Evolutionary conservation across 306 rosid species (phyloP).

Genomic region (Casuarina equisetifolia): DNA sequence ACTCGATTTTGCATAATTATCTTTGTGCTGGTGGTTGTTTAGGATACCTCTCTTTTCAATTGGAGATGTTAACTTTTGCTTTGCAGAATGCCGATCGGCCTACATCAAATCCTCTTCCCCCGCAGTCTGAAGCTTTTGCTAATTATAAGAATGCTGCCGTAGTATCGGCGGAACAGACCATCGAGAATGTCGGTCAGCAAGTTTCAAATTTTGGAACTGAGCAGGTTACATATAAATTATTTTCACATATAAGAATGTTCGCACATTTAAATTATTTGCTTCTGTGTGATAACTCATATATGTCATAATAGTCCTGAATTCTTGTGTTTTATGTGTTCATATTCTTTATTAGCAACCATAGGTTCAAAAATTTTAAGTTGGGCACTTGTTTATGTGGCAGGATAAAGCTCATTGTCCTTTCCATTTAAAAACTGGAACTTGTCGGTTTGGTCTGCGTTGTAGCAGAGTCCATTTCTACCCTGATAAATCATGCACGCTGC

Average conservation of each 20-base stretch:
- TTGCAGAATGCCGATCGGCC: conserved; percentile 57
- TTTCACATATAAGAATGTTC: background rate
- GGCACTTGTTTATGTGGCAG: conserved; percentile 41
- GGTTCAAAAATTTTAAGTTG: background rate
- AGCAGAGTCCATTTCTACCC: conserved; percentile 95
- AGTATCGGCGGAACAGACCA: conserved; percentile 32
- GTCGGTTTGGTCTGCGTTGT: conserved; percentile 95
- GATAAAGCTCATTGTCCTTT: conserved; percentile 97
- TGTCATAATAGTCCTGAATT: background rate
- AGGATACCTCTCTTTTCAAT: conserved; percentile 1
- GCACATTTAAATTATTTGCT: background rate
- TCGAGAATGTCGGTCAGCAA: conserved; percentile 61
- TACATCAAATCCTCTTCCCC: conserved; percentile 89
- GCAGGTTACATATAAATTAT: conserved; percentile 41
- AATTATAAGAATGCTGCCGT: conserved; percentile 31
- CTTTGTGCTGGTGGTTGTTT: conserved; percentile 1
- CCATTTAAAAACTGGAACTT: conserved; percentile 88
- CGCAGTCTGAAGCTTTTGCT: conserved; percentile 54
- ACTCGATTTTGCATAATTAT: background rate
- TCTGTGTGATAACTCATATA: background rate
- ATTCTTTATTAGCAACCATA: background rate
- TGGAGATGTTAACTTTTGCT: background rate
- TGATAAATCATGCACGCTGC: conserved; percentile 71
- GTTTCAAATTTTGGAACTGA: conserved; percentile 91
- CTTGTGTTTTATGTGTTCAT: background rate